Percentiles rank a stretch among this genome's conserved stretches.
Evolutionary conservation across 2,329 filamentous ascomycete genomes (phyloP).

Genomic region (Cyphellophora attinorum): DNA sequence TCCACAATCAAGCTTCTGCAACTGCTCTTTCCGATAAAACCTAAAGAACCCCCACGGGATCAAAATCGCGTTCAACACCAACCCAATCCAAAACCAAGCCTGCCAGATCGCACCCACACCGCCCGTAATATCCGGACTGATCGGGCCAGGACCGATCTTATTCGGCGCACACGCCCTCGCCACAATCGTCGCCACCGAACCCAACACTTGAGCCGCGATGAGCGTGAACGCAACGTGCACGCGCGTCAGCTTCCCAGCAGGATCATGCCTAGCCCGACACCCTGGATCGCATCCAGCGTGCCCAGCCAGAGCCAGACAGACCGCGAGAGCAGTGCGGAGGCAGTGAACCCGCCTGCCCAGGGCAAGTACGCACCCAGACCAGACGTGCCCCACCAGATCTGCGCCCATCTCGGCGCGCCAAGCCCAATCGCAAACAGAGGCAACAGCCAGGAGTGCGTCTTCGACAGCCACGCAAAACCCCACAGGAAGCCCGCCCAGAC

Average conservation of each 20-base stretch:
- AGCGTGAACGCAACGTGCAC: constrained; percentile 56
- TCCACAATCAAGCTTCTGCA: too few relatives aligned
- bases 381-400: constrained; percentile 57
- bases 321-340: constrained; percentile 44
- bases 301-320: constrained; percentile 59
- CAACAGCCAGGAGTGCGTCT: constrained; percentile 55
- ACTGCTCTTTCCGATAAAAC: constrained; percentile 37
- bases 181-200: constrained; percentile 52
- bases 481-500: constrained; percentile 48
- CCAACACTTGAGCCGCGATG: constrained; percentile 52
- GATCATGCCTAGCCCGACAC: constrained; percentile 60
- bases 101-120: constrained; percentile 36
- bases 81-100: constrained; percentile 52
- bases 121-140: constrained; percentile 53
- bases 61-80: constrained; percentile 47
- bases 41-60: constrained; percentile 49
- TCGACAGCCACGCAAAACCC: constrained; percentile 45
- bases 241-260: constrained; percentile 55
- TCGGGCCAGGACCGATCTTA: constrained; percentile 49
- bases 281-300: constrained; percentile 55
- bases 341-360: constrained; percentile 48
- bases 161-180: constrained; percentile 53
- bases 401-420: constrained; percentile 56
- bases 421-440: constrained; percentile 60
- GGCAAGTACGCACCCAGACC: constrained; percentile 53